These are phyloP conservation scores for Phytophthora hibernalis DNA, from an alignment of 352 stramenopile species.

Conservation along the genomic window DNA sequence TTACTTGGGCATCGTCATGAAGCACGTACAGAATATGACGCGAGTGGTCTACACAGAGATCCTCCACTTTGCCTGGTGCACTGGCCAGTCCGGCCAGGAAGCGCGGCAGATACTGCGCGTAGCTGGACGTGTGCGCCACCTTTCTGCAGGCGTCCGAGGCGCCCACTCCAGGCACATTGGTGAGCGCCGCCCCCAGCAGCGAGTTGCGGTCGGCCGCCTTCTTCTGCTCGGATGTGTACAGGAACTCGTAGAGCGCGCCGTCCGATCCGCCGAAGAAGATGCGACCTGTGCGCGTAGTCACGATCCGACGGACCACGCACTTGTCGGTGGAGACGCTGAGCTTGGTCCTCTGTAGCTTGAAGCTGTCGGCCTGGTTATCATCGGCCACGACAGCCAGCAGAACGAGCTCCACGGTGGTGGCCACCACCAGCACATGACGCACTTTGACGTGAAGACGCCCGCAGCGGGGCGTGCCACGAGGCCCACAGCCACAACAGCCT, in stretches of 20 bases:
- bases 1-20: constrained; percentile 80
- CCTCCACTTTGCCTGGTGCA: constrained; percentile 84
- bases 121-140: constrained; percentile 90
- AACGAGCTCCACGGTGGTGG: constrained; percentile 95
- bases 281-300: constrained; percentile 83
- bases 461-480: constrained; percentile 84
- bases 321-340: constrained; percentile 94
- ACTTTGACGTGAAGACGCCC: constrained; percentile 95
- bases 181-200: constrained; percentile 37
- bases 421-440: constrained; percentile 94
- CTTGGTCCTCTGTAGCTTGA: constrained; percentile 84
- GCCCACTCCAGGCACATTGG: constrained; percentile 38
- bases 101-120: constrained; percentile 79
- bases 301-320: constrained; percentile 92
- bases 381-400: constrained; percentile 91
- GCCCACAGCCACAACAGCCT: constrained; percentile 94
- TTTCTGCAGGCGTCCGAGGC: constrained; percentile 90
- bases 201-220: constrained; percentile 42
- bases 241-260: constrained; percentile 94
- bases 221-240: constrained; percentile 68
- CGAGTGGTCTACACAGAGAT: constrained; percentile 90
- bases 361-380: constrained; percentile 36
- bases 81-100: constrained; percentile 83
- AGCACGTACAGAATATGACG: constrained; percentile 93
- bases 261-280: constrained; percentile 98